Base-by-base conservation (phyloP, 1,284 basidiomycete genomes). In the Ganoderma meredithae region DNA sequence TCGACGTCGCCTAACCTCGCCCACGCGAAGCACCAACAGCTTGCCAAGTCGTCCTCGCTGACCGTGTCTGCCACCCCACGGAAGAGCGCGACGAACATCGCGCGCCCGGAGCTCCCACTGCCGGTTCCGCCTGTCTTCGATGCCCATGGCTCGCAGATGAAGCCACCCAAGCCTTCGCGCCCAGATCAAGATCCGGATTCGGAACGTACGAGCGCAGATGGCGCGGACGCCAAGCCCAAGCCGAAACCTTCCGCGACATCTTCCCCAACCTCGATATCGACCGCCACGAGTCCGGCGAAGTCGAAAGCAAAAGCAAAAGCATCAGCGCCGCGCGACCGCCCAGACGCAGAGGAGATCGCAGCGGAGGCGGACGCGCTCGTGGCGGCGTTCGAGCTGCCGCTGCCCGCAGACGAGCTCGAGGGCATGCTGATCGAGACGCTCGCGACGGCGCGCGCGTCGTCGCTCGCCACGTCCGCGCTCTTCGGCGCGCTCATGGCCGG, bases 341-440 rank as follows among this genome's bases (percentile, higher is more conserved):
- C 36, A 15, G 15, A 40, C 60, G 62, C 36, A 15, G 15, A 22
- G 7, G 22, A 64, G 17, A 49, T 60, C 12, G 60, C 27, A 10
- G 22, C 15, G 12, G 41, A 62, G 8, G 64, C 49, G 9, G 64
- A 59, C 47, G 60, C 60, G 19, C 62, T 59, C 0, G 43, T 33
- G 3, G 8, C 13, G n/a, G 68, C 56, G 52, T 72, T 69, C 43
- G 63, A 63, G 19, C 63, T 74, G 27, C 77, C 77, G 9, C 67
- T 79, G 5, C 76, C 76, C 12, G 69, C 69, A 1, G 63, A 43
- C 2, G 78, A 79, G 68, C 70, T 79, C 64, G 74, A 78, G 60
- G 91, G 92, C 3, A 85, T 91, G 83, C 79, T 93, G 9, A 86
- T 93, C 71, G 91, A 93, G 80, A 84, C 85, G n/a, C 83, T 93